Conservation (phyloP, 2,329 filamentous ascomycete genomes). For the Cladorrhinum sp. region DNA sequence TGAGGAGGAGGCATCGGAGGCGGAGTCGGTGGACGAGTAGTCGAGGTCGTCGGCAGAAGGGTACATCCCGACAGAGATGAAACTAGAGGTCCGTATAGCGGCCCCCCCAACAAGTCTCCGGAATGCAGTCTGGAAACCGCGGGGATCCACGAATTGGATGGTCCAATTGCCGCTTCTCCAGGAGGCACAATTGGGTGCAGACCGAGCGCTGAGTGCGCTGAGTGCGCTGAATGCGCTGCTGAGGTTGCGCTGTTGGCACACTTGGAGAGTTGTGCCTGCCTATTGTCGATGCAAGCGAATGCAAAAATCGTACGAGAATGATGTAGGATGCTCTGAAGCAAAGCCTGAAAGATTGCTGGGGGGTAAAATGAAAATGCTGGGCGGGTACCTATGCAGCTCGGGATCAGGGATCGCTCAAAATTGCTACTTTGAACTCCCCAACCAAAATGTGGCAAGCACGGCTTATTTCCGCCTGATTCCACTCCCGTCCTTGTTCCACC, state of each 20-base stretch:
- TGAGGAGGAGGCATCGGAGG: not conserved
- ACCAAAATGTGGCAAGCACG: not conserved
- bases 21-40: not conserved
- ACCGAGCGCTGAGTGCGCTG: not conserved
- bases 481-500: not conserved
- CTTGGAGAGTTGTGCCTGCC: not conserved
- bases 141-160: not conserved
- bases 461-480: not conserved
- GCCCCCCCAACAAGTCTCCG: no score
- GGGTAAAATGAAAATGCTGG: not conserved
- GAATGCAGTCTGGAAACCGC: constrained; percentile 9
- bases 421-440: not conserved
- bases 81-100: no score
- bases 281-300: not conserved
- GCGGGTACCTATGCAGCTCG: not conserved
- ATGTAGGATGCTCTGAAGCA: not conserved
- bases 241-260: not conserved
- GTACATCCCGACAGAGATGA: not conserved
- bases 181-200: not conserved
- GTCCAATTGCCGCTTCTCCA: not conserved
- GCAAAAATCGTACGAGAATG: constrained; percentile 2
- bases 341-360: not conserved
- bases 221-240: not conserved
- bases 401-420: not conserved
- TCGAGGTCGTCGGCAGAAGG: not conserved